A percentile compares a stretch with the other conserved stretches of the same genome.
These are phyloP conservation scores for Gastrolobium villosum DNA, from an alignment of 306 rosid genomes.

Conservation along the genomic window DNA sequence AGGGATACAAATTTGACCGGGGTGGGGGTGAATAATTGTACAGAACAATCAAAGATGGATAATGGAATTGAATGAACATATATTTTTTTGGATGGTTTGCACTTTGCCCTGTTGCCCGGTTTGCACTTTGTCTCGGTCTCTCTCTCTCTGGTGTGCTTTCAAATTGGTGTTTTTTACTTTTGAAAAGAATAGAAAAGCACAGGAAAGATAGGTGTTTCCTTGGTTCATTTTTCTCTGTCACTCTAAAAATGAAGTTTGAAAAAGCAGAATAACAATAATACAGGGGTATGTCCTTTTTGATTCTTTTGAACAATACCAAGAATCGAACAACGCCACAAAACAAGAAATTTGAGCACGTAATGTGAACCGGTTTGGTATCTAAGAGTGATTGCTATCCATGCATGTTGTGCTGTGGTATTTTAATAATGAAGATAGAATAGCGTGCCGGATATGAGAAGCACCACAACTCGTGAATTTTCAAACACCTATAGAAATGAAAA, in stretches of 20 bases:
- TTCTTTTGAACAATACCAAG: constrained; percentile 41
- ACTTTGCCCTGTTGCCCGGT: no score
- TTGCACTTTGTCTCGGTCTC: constrained; percentile 38
- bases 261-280: constrained; percentile 40
- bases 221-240: constrained; percentile 49
- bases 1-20: no score
- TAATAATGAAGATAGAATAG: background rate
- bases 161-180: constrained; percentile 58
- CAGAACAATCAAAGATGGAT: no score
- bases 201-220: constrained; percentile 40
- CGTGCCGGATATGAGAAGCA: no score
- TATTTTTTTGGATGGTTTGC: no score
- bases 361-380: constrained; percentile 8
- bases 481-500: no score
- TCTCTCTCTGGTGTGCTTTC: constrained; percentile 47
- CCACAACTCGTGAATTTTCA: no score
- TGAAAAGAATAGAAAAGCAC: constrained; percentile 52
- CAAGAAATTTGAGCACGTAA: background rate
- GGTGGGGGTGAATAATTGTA: no score
- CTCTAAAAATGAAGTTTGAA: constrained; percentile 12
- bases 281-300: constrained; percentile 32
- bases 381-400: background rate
- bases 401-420: constrained; percentile 7
- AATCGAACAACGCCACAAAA: background rate
- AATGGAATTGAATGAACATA: no score